Evolutionary conservation across 176 grass and related monocot species (phyloP).

Genomic region (Avena insularis): DNA sequence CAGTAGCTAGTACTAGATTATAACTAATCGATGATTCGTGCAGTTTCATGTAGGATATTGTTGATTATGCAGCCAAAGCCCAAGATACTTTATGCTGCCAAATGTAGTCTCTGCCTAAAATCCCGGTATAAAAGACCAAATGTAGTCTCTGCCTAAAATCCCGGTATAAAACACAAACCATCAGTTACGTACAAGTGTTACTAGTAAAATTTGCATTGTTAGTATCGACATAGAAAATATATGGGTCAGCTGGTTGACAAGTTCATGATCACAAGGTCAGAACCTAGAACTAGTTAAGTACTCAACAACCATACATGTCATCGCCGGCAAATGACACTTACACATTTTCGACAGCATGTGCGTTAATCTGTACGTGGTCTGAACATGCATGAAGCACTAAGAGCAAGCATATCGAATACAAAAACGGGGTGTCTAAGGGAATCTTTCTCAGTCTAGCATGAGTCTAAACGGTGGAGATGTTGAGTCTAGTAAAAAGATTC

Average conservation of each 20-base stretch:
- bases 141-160: not conserved
- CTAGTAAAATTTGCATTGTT: not conserved
- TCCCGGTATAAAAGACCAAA: not conserved
- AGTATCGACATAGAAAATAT: not conserved
- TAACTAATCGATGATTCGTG: not conserved
- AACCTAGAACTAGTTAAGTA: not conserved
- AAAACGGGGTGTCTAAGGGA: too few species aligned
- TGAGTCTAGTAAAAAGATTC: too few species aligned
- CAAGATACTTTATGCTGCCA: conserved; percentile 27
- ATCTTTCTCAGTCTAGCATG: too few species aligned
- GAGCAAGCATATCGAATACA: too few species aligned
- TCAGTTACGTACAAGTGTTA: not conserved
- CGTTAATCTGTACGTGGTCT: not conserved
- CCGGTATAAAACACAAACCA: too few species aligned
- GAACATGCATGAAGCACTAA: not conserved
- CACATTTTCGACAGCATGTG: not conserved
- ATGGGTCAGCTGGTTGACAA: conserved; percentile 24
- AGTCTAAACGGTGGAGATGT: too few species aligned
- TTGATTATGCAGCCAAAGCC: not conserved
- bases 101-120: not conserved
- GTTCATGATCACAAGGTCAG: not conserved
- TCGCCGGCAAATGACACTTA: not conserved
- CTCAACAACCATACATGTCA: not conserved
- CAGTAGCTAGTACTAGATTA: too few species aligned
- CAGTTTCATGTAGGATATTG: not conserved